Evolutionary conservation across 805 yeast species (phyloP), one percentile per base, ranked within the genome.

Genomic region (Candida gorgasii): DNA sequence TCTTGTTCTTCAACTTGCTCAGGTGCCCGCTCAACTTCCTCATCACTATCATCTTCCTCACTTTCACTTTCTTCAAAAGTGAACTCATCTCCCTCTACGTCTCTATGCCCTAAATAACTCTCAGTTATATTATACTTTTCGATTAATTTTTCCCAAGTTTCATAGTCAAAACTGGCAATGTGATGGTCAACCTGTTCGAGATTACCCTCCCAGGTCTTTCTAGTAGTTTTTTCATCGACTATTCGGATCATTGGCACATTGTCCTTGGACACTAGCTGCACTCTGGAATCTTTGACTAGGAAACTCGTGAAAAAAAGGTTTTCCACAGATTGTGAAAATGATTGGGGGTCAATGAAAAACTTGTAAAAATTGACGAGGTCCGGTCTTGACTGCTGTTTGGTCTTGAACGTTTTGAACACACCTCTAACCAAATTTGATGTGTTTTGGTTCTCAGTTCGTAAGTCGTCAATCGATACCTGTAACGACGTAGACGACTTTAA

Each of bases 251-350:
- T 67, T 0, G 75, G 75, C 15, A 57, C 71, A 12, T 43, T 43
- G 19, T 42, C 26, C 3, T 65, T 67, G 35, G 70, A 72, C n/a
- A 70, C 42, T 27, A 55, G 78, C 17, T 68, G 63, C 26, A 89
- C 61, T 50, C 71, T 78, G 0, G 86, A 89, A 53, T 87, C 95
- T 52, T 82, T 78, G 2, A 89, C 78, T 34, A 92, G 64, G 54
- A 90, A 89, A 57, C 96, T 85, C 0, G 87, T 75, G 54, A 82
- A 86, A 54, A 90, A 90, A 53, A 92, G 63, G 56, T 88, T 89
- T 59, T 92, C 97, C 2, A 90, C 82, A 1, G 89, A 77, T 57
- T 84, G 89, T 1, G 85, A 70, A 61, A 84, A 90, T 5, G 92
- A 83, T 12, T 64, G 47, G 0, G 97, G 96, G 57, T 92, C 82